Evolutionary conservation across 768 basidiomycete species (phyloP).

Genomic region (Boletus tomentosulus): DNA sequence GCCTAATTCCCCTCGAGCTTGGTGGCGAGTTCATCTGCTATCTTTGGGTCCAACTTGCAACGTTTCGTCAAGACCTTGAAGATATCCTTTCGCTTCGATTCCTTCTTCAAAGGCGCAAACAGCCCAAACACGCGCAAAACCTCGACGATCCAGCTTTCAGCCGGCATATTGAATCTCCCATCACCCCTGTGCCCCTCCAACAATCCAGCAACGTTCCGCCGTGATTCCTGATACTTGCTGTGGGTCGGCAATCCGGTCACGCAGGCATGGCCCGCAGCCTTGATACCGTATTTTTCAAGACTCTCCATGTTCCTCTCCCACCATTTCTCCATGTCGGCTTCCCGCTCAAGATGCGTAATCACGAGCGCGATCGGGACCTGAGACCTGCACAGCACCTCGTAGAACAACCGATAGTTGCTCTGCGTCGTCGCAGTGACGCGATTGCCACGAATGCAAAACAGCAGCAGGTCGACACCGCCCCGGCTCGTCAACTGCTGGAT

Average conservation of each 20-base stretch:
- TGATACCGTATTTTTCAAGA: constrained; percentile 25
- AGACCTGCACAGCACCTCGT: constrained; percentile 38
- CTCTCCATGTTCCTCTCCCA: constrained; percentile 27
- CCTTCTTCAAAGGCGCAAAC: constrained; percentile 21
- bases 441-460: constrained; percentile 41
- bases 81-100: constrained; percentile 21
- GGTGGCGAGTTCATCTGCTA: constrained; percentile 20
- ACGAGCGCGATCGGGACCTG: constrained; percentile 30
- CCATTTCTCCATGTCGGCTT: constrained; percentile 32
- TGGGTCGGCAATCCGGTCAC: constrained; percentile 31
- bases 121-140: constrained; percentile 24
- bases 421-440: constrained; percentile 34
- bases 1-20: constrained; percentile 10
- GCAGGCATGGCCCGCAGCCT: constrained; percentile 31
- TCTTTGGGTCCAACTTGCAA: constrained; percentile 19
- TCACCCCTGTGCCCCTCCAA: constrained; percentile 10
- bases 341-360: constrained; percentile 38
- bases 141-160: constrained; percentile 22
- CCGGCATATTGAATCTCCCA: constrained; percentile 25
- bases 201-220: constrained; percentile 12
- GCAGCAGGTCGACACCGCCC: constrained; percentile 39
- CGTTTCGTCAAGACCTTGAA: constrained; percentile 27
- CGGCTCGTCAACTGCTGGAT: constrained; percentile 26
- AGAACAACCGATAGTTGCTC: constrained; percentile 40
- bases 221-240: constrained; percentile 26